Base-by-base conservation (phyloP, 2,329 filamentous ascomycete genomes). In the Chalaropsis ovoidea region DNA sequence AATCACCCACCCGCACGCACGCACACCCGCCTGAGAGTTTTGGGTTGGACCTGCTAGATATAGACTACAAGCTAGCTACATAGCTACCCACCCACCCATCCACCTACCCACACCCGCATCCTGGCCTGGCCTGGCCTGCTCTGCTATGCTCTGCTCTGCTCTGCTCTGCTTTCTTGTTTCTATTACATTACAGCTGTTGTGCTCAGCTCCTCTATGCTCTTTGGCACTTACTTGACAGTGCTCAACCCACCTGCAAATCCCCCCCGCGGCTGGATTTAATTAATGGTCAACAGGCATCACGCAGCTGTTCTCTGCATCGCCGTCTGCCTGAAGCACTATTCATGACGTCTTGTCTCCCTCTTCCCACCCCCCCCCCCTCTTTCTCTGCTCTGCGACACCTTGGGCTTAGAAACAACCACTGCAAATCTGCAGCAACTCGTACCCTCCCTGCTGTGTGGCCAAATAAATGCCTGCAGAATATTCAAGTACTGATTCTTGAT, bases 11-110 rank as follows among this genome's bases (percentile, higher is more conserved):
- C 47, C 22, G 47, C 47, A 52, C 19, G 24, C 47, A 22, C 19
- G 22, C 47, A 24, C 24, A 11, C 47, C 47, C 22, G 22, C n/a
- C 47, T 52, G 24, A 27, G 22, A 27, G 22, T 17, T 52, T 15
- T 27, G 24, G 47, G 10, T 22, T 52, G 47, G 47, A 27, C 22
- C 47, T 52, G 47, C 47, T 52, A 52, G 19, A 24, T 52, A 24
- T 52, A 52, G 47, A 39, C 35, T 52, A 52, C 47, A 52, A 52
- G 24, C 47, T 52, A 52, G 22, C 22, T 13, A 22, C 47, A 52
- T 52, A 52, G 11, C 47, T 24, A 52, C 22, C 47, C 24, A 52
- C 19, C 47, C 10, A 27, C 47, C 19, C 22, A 52, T 10, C 47
- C 10, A 27, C 47, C 19, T 15, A 39, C 54, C 54, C 31, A 58